phyloP scores from a whole-genome alignment of 2,329 filamentous ascomycete species.

The Ophiostoma quercus region DNA sequence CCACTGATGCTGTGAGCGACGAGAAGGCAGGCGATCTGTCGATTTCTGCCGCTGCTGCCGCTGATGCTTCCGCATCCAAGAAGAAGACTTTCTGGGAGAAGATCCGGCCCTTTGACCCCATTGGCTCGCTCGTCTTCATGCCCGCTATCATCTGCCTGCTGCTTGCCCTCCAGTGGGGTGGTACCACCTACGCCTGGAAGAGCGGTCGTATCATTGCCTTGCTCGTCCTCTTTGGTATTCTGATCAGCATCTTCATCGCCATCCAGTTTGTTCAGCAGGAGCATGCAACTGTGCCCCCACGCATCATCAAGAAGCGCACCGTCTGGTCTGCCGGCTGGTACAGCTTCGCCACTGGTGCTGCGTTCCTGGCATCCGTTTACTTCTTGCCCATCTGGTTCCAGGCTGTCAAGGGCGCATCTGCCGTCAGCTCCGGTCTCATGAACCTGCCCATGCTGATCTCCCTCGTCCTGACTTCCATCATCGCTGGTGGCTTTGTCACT shows the following conservation, averaged over 20 bases:
- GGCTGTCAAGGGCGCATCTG: slow-evolving; percentile 35
- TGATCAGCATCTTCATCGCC: slow-evolving; percentile 32
- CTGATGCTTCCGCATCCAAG: neutral
- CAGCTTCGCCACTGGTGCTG: slow-evolving; percentile 36
- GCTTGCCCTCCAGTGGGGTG: slow-evolving; percentile 44
- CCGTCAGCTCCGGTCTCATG: slow-evolving; percentile 35
- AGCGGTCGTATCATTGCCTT: slow-evolving; percentile 36
- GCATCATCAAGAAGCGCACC: slow-evolving; percentile 38
- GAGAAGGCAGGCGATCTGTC: neutral
- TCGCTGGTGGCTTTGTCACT: slow-evolving; percentile 32
- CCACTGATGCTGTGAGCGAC: neutral
- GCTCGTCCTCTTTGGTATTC: slow-evolving; percentile 35
- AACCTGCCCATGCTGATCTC: slow-evolving; percentile 34
- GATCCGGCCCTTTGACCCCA: slow-evolving; percentile 24
- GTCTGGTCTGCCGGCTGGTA: slow-evolving; percentile 35
- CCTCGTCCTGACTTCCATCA: slow-evolving; percentile 32
- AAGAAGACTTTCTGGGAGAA: slow-evolving; percentile 27
- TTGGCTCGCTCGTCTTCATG: slow-evolving; percentile 27
- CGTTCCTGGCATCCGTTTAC: slow-evolving; percentile 30
- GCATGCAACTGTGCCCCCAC: slow-evolving; percentile 39
- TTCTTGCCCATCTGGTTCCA: slow-evolving; percentile 37
- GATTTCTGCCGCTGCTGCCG: neutral
- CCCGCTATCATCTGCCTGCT: slow-evolving; percentile 40
- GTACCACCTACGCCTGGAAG: slow-evolving; percentile 29
- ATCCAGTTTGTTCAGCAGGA: slow-evolving; percentile 36